Percentiles rank a stretch among this genome's conserved stretches.
Evolutionary conservation across 768 basidiomycete genomes (phyloP).

Genomic region (Cystofilobasidium ferigula): DNA sequence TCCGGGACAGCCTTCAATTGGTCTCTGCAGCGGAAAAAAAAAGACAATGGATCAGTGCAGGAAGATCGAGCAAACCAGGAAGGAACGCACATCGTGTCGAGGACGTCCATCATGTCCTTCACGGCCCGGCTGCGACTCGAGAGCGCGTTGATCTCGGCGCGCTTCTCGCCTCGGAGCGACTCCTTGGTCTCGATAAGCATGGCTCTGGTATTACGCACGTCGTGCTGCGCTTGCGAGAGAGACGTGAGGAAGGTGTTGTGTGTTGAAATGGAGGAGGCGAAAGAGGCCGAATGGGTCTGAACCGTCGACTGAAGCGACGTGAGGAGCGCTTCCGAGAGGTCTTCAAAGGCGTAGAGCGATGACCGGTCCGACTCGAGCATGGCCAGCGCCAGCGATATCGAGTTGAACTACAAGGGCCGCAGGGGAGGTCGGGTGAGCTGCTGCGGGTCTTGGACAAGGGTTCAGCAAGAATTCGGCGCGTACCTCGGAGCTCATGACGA

Average conservation of each 20-base stretch:
- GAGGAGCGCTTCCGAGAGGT: conserved; percentile 34
- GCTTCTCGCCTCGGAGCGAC: conserved; percentile 56
- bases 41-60: neutral
- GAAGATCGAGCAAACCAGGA: neutral
- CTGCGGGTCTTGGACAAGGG: neutral
- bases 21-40: conserved; percentile 49
- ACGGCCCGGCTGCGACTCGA: conserved; percentile 82
- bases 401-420: conserved; percentile 74
- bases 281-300: conserved; percentile 80
- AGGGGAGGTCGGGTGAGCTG: neutral
- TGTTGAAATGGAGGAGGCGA: conserved; percentile 84
- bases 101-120: conserved; percentile 86
- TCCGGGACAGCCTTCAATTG: conserved; percentile 83
- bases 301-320: conserved; percentile 36
- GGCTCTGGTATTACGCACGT: conserved; percentile 59
- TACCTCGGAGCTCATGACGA: conserved; percentile 71
- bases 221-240: conserved; percentile 59
- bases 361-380: conserved; percentile 44
- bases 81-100: conserved; percentile 73
- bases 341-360: conserved; percentile 32
- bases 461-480: conserved; percentile 31
- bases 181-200: conserved; percentile 54
- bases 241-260: conserved; percentile 68
- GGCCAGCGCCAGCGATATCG: conserved; percentile 81
- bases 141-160: conserved; percentile 78